Conservation (phyloP, 2,329 filamentous ascomycete species). For the Fusarium verticillioides region DNA sequence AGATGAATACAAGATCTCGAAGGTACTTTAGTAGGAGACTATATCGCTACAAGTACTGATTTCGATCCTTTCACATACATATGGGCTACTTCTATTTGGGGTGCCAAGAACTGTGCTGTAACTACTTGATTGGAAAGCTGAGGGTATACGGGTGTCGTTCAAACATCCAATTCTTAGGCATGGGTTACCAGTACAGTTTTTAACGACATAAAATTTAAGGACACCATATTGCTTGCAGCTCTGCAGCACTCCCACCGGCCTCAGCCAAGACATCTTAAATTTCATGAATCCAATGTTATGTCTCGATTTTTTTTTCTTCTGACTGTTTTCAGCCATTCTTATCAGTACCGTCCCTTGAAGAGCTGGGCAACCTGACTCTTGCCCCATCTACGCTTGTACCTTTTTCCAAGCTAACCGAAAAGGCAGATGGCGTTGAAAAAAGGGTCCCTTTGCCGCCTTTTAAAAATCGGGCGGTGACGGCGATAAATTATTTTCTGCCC, state of each 20-base stretch:
- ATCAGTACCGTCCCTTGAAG: background rate
- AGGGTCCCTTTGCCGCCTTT: constrained; percentile 28
- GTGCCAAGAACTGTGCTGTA: background rate
- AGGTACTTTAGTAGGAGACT: background rate
- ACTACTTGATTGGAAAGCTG: too few species aligned
- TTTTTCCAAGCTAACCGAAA: constrained; percentile 18
- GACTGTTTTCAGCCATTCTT: background rate
- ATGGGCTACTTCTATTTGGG: background rate
- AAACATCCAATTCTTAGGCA: background rate
- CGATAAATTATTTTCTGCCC: constrained; percentile 48
- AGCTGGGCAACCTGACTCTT: background rate
- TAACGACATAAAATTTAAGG: background rate
- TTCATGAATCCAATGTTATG: background rate
- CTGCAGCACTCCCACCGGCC: background rate
- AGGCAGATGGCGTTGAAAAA: constrained; percentile 26
- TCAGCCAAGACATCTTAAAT: background rate
- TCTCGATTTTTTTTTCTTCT: background rate
- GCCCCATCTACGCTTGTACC: background rate
- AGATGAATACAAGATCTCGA: constrained; percentile 23
- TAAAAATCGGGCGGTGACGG: constrained; percentile 45
- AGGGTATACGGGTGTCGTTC: background rate
- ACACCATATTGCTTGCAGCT: background rate
- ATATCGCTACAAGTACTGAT: background rate
- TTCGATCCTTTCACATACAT: background rate
- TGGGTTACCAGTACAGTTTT: background rate